phyloP scores from a whole-genome alignment of 257 asterid genomes.

The Thymus mandschuricus region DNA sequence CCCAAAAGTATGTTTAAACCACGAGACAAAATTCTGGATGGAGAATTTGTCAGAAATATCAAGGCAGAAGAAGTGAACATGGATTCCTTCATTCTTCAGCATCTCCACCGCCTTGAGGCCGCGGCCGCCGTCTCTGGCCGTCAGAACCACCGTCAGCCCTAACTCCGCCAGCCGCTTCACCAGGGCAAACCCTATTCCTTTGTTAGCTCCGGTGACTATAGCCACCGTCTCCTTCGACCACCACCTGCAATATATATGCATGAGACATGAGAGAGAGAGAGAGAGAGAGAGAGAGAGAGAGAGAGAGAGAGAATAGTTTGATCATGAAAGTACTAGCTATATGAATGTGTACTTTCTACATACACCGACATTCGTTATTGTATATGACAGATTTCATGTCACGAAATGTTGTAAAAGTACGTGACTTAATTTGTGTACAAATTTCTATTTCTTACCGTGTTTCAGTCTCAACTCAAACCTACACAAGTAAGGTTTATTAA shows the following conservation, averaged over 20 bases:
- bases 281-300: neutral
- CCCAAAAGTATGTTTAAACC: constrained; percentile 54
- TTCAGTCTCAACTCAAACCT: neutral
- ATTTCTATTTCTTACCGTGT: neutral
- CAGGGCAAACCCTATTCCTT: constrained; percentile 71
- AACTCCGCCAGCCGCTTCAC: constrained; percentile 62
- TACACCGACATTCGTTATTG: no score
- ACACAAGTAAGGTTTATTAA: neutral
- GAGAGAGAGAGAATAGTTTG: neutral
- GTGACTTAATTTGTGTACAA: no score
- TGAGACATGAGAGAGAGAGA: no score
- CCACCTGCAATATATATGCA: constrained; percentile 49
- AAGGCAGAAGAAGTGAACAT: constrained; percentile 57
- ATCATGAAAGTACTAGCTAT: neutral
- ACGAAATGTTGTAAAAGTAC: no score
- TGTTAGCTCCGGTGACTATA: constrained; percentile 78
- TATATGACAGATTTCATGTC: neutral
- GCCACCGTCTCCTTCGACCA: constrained; percentile 82
- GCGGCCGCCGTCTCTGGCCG: constrained; percentile 61
- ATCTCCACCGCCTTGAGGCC: constrained; percentile 60
- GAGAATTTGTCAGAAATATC: constrained; percentile 65
- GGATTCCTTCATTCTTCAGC: constrained; percentile 42
- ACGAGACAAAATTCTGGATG: constrained; percentile 51
- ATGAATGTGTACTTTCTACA: neutral
- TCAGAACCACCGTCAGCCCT: constrained; percentile 72